Percentiles rank a stretch among this genome's conserved stretches.
Conservation (phyloP, 441 rosid genomes). For the Corymbia calophylla region DNA sequence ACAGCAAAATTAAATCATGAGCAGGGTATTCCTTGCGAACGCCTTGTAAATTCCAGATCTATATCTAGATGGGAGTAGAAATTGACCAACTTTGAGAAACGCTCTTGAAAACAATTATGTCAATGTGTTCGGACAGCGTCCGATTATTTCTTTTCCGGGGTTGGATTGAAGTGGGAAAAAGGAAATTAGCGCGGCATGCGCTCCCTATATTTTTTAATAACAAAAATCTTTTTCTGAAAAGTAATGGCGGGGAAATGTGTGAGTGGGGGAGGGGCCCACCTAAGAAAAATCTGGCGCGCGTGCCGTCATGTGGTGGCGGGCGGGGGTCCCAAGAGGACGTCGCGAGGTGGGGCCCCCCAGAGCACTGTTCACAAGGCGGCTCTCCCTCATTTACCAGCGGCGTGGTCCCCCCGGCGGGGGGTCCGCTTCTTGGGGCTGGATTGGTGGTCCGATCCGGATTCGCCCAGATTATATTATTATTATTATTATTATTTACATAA, state of each 20-base stretch:
- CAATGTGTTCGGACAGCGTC: too few relatives aligned
- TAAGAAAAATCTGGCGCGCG: neutral
- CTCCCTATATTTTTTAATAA: neutral
- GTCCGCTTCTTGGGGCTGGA: neutral
- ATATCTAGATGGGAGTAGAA: too few relatives aligned
- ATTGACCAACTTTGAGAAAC: too few relatives aligned
- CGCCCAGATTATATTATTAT: neutral
- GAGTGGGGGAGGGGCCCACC: neutral
- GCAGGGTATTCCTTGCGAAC: too few relatives aligned
- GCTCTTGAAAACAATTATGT: too few relatives aligned
- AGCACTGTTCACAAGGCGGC: constrained; percentile 6
- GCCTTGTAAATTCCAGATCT: too few relatives aligned
- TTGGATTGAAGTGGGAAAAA: neutral
- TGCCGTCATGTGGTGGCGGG: neutral
- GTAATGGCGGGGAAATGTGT: neutral
- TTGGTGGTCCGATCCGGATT: neutral
- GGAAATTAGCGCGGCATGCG: neutral
- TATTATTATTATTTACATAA: neutral
- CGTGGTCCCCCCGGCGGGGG: neutral
- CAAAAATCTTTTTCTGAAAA: neutral
- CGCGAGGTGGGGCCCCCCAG: neutral
- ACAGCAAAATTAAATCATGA: too few relatives aligned
- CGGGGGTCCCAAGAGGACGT: neutral
- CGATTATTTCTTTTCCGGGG: too few relatives aligned
- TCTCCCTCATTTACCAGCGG: neutral